phyloP scores from a whole-genome alignment of 768 basidiomycete species.

The Phanerochaete carnosa region DNA sequence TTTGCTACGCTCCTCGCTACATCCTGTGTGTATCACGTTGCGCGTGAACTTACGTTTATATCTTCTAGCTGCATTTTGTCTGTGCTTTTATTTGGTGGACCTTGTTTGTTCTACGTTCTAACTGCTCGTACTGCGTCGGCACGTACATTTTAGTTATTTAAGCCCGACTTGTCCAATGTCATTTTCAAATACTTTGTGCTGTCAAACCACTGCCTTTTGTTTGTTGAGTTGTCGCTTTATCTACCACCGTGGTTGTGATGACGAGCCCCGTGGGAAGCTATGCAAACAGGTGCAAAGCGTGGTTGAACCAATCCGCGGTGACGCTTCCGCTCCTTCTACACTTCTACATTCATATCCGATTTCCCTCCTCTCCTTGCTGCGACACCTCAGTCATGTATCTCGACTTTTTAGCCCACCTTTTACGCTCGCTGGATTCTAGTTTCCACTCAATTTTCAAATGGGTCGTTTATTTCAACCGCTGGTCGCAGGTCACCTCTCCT shows the following conservation, averaged over 20 bases:
- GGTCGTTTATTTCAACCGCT: too few species aligned
- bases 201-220: background rate
- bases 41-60: background rate
- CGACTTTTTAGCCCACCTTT: too few species aligned
- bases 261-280: background rate
- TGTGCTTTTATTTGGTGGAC: background rate
- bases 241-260: too few species aligned
- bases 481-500: too few species aligned
- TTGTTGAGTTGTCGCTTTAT: too few species aligned
- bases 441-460: too few species aligned
- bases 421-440: too few species aligned
- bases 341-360: background rate
- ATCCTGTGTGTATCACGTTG: background rate
- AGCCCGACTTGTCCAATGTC: background rate
- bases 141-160: background rate
- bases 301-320: background rate
- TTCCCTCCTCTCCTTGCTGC: background rate
- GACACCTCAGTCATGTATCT: too few species aligned
- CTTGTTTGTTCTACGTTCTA: background rate
- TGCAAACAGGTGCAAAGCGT: background rate
- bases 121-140: background rate
- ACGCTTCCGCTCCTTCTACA: background rate
- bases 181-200: background rate
- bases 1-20: background rate
- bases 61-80: background rate